Percentiles rank a stretch among this genome's conserved stretches.
Conservation (phyloP, 345 rosid genomes). For the Clausena lansium region DNA sequence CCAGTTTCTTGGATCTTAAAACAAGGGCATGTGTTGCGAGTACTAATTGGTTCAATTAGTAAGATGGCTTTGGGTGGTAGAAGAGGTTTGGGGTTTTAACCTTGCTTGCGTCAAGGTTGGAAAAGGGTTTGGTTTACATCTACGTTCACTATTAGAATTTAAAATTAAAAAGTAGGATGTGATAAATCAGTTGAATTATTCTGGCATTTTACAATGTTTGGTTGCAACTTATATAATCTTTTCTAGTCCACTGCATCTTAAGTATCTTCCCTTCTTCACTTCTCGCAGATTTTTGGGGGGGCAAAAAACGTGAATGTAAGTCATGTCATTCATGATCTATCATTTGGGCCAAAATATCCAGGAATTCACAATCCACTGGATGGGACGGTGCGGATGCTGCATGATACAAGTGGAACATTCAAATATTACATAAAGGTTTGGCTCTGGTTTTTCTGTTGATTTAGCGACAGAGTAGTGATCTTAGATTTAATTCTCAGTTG, state of each 20-base stretch:
- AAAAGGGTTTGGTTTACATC: background rate
- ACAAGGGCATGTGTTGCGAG: background rate
- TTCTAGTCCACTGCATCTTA: background rate
- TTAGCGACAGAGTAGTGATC: conserved; percentile 10
- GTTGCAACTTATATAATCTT: background rate
- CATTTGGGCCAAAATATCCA: conserved; percentile 95
- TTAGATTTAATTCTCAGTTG: background rate
- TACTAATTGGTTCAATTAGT: background rate
- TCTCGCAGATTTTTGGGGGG: conserved; percentile 83
- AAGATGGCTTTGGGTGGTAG: background rate
- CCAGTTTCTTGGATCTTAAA: background rate
- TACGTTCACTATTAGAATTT: background rate
- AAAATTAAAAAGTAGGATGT: background rate
- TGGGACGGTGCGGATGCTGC: conserved; percentile 68
- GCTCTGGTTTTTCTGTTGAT: conserved; percentile 6
- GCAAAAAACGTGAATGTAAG: conserved; percentile 83
- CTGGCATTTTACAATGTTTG: background rate
- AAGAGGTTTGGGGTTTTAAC: background rate
- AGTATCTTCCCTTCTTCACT: conserved; percentile 3
- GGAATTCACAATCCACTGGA: conserved; percentile 97
- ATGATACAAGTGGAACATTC: conserved; percentile 81
- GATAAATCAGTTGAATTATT: background rate
- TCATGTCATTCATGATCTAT: conserved; percentile 80
- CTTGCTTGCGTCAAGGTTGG: background rate
- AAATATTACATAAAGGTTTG: conserved; percentile 94